Conservation (phyloP, 805 yeast genomes). For the Hanseniaspora valbyensis region DNA sequence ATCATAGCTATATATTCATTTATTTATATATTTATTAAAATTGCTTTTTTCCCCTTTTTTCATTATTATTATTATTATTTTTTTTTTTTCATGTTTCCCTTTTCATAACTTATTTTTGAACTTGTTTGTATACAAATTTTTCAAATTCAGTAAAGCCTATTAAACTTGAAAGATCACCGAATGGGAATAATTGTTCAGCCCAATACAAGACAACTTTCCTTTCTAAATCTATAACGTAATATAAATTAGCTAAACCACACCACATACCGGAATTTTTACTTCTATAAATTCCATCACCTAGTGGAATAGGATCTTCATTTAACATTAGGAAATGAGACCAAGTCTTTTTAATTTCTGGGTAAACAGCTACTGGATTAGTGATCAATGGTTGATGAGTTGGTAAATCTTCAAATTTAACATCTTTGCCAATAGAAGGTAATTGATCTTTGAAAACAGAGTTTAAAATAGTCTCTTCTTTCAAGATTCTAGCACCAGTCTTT, state of each 20-base stretch:
- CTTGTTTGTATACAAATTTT: constrained; percentile 14
- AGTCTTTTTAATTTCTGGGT: constrained; percentile 18
- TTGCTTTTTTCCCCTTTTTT: too few species aligned
- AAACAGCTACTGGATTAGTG: constrained; percentile 18
- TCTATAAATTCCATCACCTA: constrained; percentile 26
- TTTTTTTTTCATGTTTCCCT: too few species aligned
- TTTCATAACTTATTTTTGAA: too few species aligned
- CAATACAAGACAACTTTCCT: constrained; percentile 32
- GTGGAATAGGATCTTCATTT: constrained; percentile 23
- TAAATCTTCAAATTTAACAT: constrained; percentile 15
- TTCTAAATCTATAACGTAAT: constrained; percentile 32
- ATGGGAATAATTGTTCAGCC: constrained; percentile 33
- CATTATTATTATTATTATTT: too few species aligned
- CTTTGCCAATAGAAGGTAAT: constrained; percentile 25
- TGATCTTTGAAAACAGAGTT: constrained; percentile 27
- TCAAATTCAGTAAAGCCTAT: constrained; percentile 19
- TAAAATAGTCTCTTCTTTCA: constrained; percentile 27
- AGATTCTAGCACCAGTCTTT: constrained; percentile 27
- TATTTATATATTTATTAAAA: too few species aligned
- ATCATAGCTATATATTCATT: too few species aligned
- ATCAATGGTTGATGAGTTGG: constrained; percentile 18
- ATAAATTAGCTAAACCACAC: constrained; percentile 34
- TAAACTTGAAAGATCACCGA: constrained; percentile 20
- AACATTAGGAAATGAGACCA: constrained; percentile 26
- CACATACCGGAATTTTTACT: constrained; percentile 30